phyloP scores from a whole-genome alignment of 1,284 basidiomycete genomes.

The Golubevia pallescens region DNA sequence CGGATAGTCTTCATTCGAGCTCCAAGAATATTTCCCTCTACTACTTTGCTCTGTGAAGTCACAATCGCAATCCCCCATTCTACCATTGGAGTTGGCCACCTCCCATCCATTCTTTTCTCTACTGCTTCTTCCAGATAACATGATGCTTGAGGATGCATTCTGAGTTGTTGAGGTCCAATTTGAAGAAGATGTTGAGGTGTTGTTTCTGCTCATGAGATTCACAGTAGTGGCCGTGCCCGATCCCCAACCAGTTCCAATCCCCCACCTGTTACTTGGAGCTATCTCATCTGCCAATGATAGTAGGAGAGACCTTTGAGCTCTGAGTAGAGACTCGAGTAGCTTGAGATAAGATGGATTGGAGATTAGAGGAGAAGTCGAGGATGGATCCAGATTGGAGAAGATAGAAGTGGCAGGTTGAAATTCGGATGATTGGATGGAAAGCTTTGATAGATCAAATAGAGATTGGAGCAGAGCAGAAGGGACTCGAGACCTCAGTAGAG shows the following conservation, averaged over 20 bases:
- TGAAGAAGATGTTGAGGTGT: not conserved
- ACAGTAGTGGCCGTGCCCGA: not conserved
- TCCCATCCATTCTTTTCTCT: constrained; percentile 7
- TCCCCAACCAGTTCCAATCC: constrained; percentile 44
- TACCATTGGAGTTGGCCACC: no score
- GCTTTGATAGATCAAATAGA: constrained; percentile 3
- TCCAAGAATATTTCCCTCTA: no score
- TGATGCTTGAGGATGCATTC: constrained; percentile 3
- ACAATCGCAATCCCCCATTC: no score
- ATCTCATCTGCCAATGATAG: constrained; percentile 46
- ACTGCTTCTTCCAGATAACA: constrained; percentile 4
- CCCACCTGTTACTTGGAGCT: constrained; percentile 40
- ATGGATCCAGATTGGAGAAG: constrained; percentile 1
- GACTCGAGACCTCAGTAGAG: constrained; percentile 15
- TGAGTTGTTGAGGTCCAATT: not conserved
- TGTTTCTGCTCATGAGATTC: not conserved
- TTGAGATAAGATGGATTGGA: not conserved
- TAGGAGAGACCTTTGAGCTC: constrained; percentile 41
- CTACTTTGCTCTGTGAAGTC: no score
- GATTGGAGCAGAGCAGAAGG: constrained; percentile 8
- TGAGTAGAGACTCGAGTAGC: constrained; percentile 28
- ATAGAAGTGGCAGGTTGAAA: no score
- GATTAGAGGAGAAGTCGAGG: not conserved
- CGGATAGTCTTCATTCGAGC: no score
- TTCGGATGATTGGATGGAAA: not conserved